phyloP scores from a whole-genome alignment of 441 rosid genomes.

The Jatropha multifida region DNA sequence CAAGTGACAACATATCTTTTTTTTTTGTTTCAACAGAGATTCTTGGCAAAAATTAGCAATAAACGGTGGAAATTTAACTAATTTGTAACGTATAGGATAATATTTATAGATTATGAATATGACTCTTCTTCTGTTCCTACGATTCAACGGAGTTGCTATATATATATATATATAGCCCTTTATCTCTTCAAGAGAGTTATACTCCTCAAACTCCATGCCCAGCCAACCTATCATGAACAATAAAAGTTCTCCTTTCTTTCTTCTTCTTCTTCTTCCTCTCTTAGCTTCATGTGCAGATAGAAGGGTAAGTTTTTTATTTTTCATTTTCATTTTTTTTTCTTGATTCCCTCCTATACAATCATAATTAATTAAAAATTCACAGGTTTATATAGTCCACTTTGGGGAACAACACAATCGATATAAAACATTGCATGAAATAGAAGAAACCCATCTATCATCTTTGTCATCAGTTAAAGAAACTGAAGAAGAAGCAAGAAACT shows the following conservation, averaged over 20 bases:
- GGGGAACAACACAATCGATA: conserved; percentile 46
- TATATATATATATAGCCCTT: not conserved
- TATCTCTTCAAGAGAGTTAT: not conserved
- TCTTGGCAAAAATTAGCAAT: too few species aligned
- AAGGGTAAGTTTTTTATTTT: conserved; percentile 10
- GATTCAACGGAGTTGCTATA: too few species aligned
- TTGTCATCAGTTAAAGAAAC: conserved; percentile 49
- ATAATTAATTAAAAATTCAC: conserved; percentile 1
- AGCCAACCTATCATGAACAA: conserved; percentile 31
- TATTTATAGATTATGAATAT: not conserved
- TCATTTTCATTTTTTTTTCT: not conserved
- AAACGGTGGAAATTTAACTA: not conserved
- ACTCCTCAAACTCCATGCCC: not conserved
- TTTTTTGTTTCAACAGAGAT: too few species aligned
- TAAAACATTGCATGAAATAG: conserved; percentile 50
- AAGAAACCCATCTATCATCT: conserved; percentile 54
- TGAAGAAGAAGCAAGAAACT: conserved; percentile 50
- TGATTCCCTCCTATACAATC: not conserved
- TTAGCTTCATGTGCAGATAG: conserved; percentile 41
- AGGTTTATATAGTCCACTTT: conserved; percentile 59
- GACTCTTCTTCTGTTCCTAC: not conserved
- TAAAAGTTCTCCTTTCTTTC: conserved; percentile 25
- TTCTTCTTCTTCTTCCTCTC: conserved; percentile 40
- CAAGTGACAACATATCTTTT: too few species aligned
- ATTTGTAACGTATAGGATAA: not conserved